Percentiles rank a stretch among this genome's conserved stretches.
Conservation (phyloP, 805 yeast species). For the Starmerella bombicola region DNA sequence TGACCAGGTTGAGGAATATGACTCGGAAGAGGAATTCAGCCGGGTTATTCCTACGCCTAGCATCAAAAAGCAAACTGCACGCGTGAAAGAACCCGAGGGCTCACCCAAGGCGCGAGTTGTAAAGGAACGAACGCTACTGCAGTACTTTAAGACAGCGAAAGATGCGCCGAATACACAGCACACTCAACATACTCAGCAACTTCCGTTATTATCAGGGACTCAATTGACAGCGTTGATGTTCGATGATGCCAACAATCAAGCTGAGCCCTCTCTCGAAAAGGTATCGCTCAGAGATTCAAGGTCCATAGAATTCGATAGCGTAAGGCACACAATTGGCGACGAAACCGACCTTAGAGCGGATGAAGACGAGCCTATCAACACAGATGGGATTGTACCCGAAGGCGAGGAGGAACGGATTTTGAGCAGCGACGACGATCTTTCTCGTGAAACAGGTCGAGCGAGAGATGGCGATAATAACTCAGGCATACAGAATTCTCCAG, state of each 20-base stretch:
- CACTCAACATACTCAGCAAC: slow-evolving; percentile 11
- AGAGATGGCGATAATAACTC: not conserved
- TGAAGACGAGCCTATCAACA: not conserved
- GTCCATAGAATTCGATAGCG: not conserved
- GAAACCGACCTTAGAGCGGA: not conserved
- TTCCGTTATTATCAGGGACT: slow-evolving; percentile 8
- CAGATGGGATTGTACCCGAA: not conserved
- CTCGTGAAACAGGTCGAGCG: not conserved
- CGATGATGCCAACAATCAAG: slow-evolving; percentile 2
- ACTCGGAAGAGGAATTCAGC: slow-evolving; percentile 14
- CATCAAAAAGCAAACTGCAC: not conserved
- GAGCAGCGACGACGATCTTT: slow-evolving; percentile 1
- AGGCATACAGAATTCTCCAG: not conserved
- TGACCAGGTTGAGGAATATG: slow-evolving; percentile 9
- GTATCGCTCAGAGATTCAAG: not conserved
- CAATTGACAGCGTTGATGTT: slow-evolving; percentile 8
- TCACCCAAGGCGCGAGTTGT: slow-evolving; percentile 5
- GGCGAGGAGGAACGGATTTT: not conserved
- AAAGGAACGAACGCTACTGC: not conserved
- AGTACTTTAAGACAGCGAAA: not conserved
- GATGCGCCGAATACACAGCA: not conserved
- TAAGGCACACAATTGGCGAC: not conserved
- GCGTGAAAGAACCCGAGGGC: slow-evolving; percentile 1
- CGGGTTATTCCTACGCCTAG: slow-evolving; percentile 11
- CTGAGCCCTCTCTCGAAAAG: not conserved